Evolutionary conservation across 305 asterid genomes (phyloP).

Genomic region (Monarda citriodora): DNA sequence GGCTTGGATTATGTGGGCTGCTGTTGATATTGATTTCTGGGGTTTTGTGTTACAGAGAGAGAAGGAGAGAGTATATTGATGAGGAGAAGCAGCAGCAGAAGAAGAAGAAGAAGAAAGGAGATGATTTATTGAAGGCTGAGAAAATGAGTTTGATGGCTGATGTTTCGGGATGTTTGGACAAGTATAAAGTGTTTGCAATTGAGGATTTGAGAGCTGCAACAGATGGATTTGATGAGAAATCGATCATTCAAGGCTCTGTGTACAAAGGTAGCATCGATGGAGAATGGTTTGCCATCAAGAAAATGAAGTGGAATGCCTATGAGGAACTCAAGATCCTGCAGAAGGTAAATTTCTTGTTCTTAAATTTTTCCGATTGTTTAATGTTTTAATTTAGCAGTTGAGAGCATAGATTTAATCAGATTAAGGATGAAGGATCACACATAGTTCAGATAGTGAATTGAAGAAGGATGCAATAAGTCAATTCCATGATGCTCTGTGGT

Average conservation of each 20-base stretch:
- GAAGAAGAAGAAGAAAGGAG: conserved; percentile 24
- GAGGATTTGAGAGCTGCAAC: conserved; percentile 77
- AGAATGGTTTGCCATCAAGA: conserved; percentile 83
- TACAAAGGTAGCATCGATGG: conserved; percentile 72
- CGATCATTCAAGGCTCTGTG: conserved; percentile 82
- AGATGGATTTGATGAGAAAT: conserved; percentile 61
- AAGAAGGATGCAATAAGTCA: conserved; percentile 12
- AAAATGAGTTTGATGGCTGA: conserved; percentile 78
- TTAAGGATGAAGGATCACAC: neutral
- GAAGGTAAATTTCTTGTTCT: conserved; percentile 45
- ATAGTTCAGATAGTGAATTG: conserved; percentile 10
- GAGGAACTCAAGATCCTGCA: conserved; percentile 97
- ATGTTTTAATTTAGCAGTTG: neutral
- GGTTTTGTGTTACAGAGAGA: conserved; percentile 43
- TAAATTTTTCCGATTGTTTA: neutral
- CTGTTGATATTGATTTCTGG: conserved; percentile 38
- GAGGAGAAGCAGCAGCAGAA: conserved; percentile 35
- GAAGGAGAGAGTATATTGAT: conserved; percentile 16
- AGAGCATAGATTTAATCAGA: neutral
- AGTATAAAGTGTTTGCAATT: conserved; percentile 76
- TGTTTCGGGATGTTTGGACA: conserved; percentile 90
- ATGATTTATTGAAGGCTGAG: conserved; percentile 43
- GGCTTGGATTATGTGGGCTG: conserved; percentile 54
- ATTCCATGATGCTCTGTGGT: conserved; percentile 15
- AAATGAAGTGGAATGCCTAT: conserved; percentile 96